phyloP scores from a whole-genome alignment of 352 stramenopile genomes.

The Phytopythium sindhum region DNA sequence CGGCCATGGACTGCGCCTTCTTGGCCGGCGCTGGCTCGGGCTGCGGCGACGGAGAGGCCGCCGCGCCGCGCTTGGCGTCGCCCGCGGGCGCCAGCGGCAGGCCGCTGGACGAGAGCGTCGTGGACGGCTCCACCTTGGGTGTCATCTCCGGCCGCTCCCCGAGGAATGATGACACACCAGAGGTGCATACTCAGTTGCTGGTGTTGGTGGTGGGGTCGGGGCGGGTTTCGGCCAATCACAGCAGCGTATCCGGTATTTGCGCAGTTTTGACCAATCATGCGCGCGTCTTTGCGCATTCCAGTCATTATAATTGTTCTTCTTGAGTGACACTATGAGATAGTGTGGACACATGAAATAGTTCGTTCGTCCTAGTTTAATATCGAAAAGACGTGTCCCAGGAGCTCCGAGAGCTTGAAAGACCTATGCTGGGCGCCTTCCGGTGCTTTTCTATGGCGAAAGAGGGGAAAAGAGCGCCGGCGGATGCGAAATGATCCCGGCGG shows the following conservation, averaged over 20 bases:
- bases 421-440: neutral
- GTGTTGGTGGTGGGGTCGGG: neutral
- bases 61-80: neutral
- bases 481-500: slow-evolving; percentile 8
- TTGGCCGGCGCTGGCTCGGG: neutral
- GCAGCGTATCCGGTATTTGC: neutral
- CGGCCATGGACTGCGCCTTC: slow-evolving; percentile 33
- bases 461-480: neutral
- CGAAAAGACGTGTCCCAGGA: slow-evolving; percentile 1
- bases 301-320: too few species aligned
- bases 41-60: neutral
- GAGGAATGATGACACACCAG: neutral
- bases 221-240: neutral
- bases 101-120: slow-evolving; percentile 9
- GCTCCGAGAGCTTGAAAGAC: neutral
- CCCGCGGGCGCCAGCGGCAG: slow-evolving; percentile 4
- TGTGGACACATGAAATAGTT: neutral
- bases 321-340: neutral
- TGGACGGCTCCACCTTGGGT: slow-evolving; percentile 7
- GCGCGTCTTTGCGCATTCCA: neutral
- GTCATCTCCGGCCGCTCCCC: slow-evolving; percentile 1
- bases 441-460: neutral
- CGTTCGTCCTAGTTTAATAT: neutral
- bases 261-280: neutral
- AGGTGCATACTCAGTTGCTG: neutral